Evolutionary conservation across 495 filamentous ascomycete species (phyloP).

Genomic region (Aspergillus sclerotioniger): DNA sequence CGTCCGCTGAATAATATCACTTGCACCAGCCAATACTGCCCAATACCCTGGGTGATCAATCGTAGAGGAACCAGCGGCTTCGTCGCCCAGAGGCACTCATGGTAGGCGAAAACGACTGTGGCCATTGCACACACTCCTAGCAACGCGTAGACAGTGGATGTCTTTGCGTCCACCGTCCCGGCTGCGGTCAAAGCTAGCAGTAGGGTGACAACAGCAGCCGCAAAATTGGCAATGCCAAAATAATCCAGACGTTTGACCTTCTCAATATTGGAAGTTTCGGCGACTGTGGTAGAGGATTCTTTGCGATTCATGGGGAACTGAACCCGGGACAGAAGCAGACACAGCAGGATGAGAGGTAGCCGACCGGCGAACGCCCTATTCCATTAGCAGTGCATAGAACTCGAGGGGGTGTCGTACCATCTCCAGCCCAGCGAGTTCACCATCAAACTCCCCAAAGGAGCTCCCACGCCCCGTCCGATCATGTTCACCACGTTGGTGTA

Average conservation of each 20-base stretch:
- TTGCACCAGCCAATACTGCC: slow-evolving; percentile 10
- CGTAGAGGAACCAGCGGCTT: slow-evolving; percentile 8
- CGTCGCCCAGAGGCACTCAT: slow-evolving; percentile 1
- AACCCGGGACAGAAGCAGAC: background rate
- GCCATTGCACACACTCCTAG: background rate
- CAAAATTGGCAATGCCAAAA: background rate
- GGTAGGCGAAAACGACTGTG: background rate
- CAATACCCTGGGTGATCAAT: slow-evolving; percentile 6
- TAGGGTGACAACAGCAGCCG: background rate
- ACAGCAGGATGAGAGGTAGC: background rate
- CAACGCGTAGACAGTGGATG: background rate
- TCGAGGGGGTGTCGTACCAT: slow-evolving; percentile 2
- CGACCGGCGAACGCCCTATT: slow-evolving; percentile 8
- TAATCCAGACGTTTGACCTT: slow-evolving; percentile 1
- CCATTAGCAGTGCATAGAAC: background rate
- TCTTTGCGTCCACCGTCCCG: background rate
- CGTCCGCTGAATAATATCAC: slow-evolving; percentile 8
- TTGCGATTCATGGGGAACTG: background rate
- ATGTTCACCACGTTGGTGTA: slow-evolving; percentile 8
- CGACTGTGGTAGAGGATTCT: background rate
- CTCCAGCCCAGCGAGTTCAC: slow-evolving; percentile 4
- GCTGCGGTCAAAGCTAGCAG: background rate
- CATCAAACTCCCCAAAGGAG: slow-evolving; percentile 5
- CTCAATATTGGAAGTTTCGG: background rate
- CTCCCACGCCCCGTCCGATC: slow-evolving; percentile 3